These are phyloP conservation scores for Paracoccidioides brasiliensis DNA, from an alignment of 2,329 filamentous ascomycete species.

Conservation along the genomic window DNA sequence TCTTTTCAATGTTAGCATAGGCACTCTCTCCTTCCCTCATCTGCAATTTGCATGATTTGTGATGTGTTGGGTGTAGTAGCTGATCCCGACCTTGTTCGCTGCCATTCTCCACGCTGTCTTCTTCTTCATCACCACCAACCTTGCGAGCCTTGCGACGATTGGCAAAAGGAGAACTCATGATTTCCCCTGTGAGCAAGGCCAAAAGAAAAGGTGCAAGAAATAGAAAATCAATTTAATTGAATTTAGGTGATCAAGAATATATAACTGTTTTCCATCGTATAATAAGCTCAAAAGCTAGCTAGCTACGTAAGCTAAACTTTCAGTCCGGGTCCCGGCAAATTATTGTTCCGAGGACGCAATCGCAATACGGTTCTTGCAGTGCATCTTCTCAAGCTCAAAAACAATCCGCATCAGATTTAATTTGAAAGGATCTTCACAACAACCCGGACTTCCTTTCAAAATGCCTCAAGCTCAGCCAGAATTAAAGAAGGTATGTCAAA, in stretches of 20 bases:
- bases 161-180: constrained; percentile 46
- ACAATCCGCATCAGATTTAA: neutral
- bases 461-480: constrained; percentile 99
- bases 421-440: neutral
- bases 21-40: neutral
- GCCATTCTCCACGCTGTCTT: constrained; percentile 37
- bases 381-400: neutral
- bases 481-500: constrained; percentile 71
- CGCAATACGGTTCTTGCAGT: too few relatives aligned
- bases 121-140: constrained; percentile 58
- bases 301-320: neutral
- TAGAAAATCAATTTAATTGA: neutral
- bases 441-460: constrained; percentile 28
- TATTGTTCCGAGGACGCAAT: constrained; percentile 18
- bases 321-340: constrained; percentile 16
- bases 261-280: neutral
- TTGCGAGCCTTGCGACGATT: constrained; percentile 58
- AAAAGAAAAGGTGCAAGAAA: neutral
- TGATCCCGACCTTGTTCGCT: constrained; percentile 30
- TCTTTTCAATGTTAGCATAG: constrained; percentile 29
- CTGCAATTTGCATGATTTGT: constrained; percentile 15
- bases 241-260: neutral
- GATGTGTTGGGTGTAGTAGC: constrained; percentile 2
- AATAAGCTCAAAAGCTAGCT: too few relatives aligned
- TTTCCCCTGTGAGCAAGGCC: constrained; percentile 3